phyloP scores from a whole-genome alignment of 768 basidiomycete genomes.

The Ramaria sp. region DNA sequence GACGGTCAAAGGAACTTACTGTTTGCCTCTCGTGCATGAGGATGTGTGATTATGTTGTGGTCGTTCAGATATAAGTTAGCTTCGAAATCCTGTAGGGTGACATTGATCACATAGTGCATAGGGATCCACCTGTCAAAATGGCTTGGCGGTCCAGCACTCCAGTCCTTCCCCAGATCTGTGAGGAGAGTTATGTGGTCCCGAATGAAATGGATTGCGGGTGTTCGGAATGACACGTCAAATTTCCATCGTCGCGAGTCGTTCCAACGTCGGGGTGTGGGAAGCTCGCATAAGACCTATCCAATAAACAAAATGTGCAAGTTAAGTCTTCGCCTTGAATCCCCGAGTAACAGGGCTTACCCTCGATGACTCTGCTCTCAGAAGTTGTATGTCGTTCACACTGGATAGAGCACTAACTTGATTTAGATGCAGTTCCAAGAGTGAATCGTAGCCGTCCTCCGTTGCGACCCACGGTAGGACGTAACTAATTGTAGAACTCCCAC shows the following conservation, averaged over 20 bases:
- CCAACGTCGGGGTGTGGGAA: constrained; percentile 81
- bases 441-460: constrained; percentile 62
- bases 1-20: constrained; percentile 32
- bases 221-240: constrained; percentile 58
- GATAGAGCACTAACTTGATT: constrained; percentile 70
- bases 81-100: constrained; percentile 67
- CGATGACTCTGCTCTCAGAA: constrained; percentile 70
- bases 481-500: constrained; percentile 75
- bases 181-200: constrained; percentile 94
- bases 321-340: constrained; percentile 9
- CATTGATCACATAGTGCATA: constrained; percentile 58
- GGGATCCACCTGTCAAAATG: constrained; percentile 82
- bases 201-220: constrained; percentile 66
- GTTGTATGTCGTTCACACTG: constrained; percentile 78
- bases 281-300: constrained; percentile 18
- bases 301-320: neutral
- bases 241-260: constrained; percentile 71
- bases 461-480: constrained; percentile 80
- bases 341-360: constrained; percentile 35
- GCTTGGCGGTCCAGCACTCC: constrained; percentile 72
- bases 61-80: constrained; percentile 85
- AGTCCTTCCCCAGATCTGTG: constrained; percentile 86
- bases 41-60: constrained; percentile 93
- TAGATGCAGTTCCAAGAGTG: constrained; percentile 71
- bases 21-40: constrained; percentile 72